Conservation (phyloP, 2,329 filamentous ascomycete species). For the Colletotrichum gloeosporioides region DNA sequence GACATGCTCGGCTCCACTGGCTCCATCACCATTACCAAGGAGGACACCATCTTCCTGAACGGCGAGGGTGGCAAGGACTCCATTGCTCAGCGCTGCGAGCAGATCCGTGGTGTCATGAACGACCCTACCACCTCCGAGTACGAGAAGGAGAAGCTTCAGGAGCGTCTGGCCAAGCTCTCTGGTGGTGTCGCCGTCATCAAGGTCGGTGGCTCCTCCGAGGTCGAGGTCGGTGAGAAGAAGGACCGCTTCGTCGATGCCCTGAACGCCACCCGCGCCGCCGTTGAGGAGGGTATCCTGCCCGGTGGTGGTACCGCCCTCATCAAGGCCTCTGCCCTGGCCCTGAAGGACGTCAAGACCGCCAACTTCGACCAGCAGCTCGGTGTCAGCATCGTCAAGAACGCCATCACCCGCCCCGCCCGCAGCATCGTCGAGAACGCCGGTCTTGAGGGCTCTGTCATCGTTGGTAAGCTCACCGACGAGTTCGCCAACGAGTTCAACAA, state of each 20-base stretch:
- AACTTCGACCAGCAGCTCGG: constrained; percentile 99
- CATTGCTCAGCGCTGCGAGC: constrained; percentile 95
- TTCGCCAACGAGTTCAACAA: constrained; percentile 93
- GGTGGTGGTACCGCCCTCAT: constrained; percentile 97
- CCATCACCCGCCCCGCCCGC: constrained; percentile 93
- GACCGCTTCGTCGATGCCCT: constrained; percentile 98
- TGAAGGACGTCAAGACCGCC: constrained; percentile 80
- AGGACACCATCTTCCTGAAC: constrained; percentile 98
- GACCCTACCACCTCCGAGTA: constrained; percentile 97
- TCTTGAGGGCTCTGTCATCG: constrained; percentile 91
- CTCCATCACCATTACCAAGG: constrained; percentile 99
- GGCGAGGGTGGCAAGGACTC: constrained; percentile 94
- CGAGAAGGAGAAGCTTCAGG: constrained; percentile 99
- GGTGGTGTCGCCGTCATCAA: constrained; percentile 99
- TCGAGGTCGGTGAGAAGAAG: constrained; percentile 99
- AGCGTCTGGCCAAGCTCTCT: constrained; percentile 98
- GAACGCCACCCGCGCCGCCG: constrained; percentile 96
- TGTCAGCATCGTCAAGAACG: constrained; percentile 96
- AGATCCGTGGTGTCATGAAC: constrained; percentile 95
- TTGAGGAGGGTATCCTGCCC: constrained; percentile 98
- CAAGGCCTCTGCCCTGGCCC: constrained; percentile 92
- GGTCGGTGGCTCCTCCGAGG: constrained; percentile 96
- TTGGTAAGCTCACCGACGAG: constrained; percentile 98
- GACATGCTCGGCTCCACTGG: constrained; percentile 97
- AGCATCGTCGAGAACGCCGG: constrained; percentile 98